Evolutionary conservation across 352 stramenopile genomes (phyloP), one percentile per base, ranked within the genome.

Genomic region (Globisporangium orthogonon): DNA sequence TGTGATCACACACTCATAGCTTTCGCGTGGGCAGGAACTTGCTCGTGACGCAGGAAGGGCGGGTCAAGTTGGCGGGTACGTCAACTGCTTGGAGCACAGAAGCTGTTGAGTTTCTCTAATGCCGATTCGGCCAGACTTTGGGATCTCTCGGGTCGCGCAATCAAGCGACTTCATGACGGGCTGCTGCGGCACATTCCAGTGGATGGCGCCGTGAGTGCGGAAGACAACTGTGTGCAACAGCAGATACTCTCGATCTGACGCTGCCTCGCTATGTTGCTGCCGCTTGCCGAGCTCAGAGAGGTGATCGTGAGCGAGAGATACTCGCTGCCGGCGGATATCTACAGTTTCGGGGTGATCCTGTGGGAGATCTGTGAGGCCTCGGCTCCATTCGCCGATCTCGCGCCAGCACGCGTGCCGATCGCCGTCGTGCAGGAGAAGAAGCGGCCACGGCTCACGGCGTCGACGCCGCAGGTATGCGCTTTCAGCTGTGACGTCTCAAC

Each of bases 101-200:
- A 15, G 18, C 17, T 48, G 17, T 43, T 41, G 4, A n/a, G 18
- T 18, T 4, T 3, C 17, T 44, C 17, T 29, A 5, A 50, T 14
- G 7, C 3, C 48, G 4, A 13, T 53, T 3, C 17, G 18, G 5
- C 18, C 50, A 86, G 83, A 93, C 54, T 93, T 93, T 47, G 83
- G 83, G 0, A 91, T 91, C 50, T 86, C 83, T 11, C 78, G 82
- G 5, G 53, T 87, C 6, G 80, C 77, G 2, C 58, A 75, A 45
- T 63, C 78, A 40, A 65, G 61, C 13, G 70, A 78, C 33, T 40
- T 81, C 18, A 93, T 90, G 81, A 90, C 81, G 0, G 72, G 78
- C 7, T 93, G 81, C 47, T 88, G 81, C 45, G 81, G 83, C 18
- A 91, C 83, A 7, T 93, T 83, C 60, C 83, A 91, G 56, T 90